These are phyloP conservation scores for Immersiella caudata DNA, from an alignment of 495 filamentous ascomycete genomes.

Conservation along the genomic window DNA sequence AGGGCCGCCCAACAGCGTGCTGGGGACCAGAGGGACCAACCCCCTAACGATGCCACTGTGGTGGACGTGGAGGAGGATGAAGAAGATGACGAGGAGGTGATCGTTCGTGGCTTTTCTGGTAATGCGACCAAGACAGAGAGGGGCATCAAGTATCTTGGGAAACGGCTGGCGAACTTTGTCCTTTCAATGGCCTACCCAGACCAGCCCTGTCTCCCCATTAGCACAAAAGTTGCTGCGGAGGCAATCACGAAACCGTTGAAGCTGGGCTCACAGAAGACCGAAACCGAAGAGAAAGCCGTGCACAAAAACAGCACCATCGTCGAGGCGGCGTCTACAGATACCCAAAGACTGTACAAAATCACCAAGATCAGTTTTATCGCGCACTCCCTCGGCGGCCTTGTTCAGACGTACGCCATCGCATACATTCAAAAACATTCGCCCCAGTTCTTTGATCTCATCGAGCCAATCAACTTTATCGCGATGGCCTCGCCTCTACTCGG, in stretches of 20 bases:
- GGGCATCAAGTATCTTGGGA: constrained; percentile 95
- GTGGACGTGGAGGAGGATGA: constrained; percentile 47
- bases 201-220: constrained; percentile 74
- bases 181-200: constrained; percentile 89
- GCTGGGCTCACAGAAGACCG: constrained; percentile 31
- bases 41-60: constrained; percentile 19
- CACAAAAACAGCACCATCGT: constrained; percentile 61
- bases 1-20: constrained; percentile 31
- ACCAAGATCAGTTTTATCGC: constrained; percentile 96
- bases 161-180: constrained; percentile 89
- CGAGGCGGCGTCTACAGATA: constrained; percentile 33
- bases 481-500: constrained; percentile 89
- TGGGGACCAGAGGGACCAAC: not conserved
- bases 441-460: constrained; percentile 82
- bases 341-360: constrained; percentile 74
- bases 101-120: constrained; percentile 88
- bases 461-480: constrained; percentile 91
- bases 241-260: constrained; percentile 43
- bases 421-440: constrained; percentile 98
- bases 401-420: constrained; percentile 94
- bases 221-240: constrained; percentile 54
- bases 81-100: constrained; percentile 80
- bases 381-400: constrained; percentile 87
- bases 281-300: constrained; percentile 39
- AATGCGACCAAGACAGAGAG: constrained; percentile 90